Evolutionary conservation across 2,329 filamentous ascomycete genomes (phyloP), one percentile per base, ranked within the genome.

Genomic region (Colletotrichum karsti): DNA sequence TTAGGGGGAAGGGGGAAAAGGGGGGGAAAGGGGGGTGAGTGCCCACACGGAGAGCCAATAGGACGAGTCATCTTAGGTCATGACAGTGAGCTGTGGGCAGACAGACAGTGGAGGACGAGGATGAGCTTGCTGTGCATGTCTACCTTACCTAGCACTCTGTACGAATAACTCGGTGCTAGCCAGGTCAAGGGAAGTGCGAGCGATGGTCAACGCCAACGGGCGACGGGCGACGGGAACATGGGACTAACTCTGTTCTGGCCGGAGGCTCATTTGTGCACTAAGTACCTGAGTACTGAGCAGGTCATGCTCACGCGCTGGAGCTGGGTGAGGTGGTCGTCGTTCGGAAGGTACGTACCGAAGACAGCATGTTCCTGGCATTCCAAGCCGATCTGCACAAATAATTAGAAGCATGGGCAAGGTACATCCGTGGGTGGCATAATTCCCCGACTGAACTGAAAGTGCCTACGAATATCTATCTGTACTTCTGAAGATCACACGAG

Each of bases 351-450:
- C 64, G 58, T 63, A 57, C 42, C 50, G 24, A 10, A 33, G 3
- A 18, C 18, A 67, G 58, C 50, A 42, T 56, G 39, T 63, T 67
- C 58, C 63, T 67, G 58, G 58, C 63, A 42, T 33, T 50, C 22
- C 35, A 50, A 42, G 63, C 50, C 30, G 63, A 67, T 63, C 63
- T 67, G 51, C 63, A 67, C 63, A 67, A 67, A 51, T 67, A 55
- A 44, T 63, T 46, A 62, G 57, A 61, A 54, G 37, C 30, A 28
- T 20, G 18, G 20, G 28, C 39, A 62, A 48, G 37, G 48, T 48
- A 62, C 30, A 61, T 65, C 46, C 48, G 48, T 41, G 54, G 54
- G 48, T 41, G 54, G 54, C 54, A 61, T 41, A 59, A 39, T 9
- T 28, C 51, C 33, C 51, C 33, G 51, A 54, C n/a, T 13, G 48